Conservation (phyloP, 345 rosid genomes). For the Syzygium grande region DNA sequence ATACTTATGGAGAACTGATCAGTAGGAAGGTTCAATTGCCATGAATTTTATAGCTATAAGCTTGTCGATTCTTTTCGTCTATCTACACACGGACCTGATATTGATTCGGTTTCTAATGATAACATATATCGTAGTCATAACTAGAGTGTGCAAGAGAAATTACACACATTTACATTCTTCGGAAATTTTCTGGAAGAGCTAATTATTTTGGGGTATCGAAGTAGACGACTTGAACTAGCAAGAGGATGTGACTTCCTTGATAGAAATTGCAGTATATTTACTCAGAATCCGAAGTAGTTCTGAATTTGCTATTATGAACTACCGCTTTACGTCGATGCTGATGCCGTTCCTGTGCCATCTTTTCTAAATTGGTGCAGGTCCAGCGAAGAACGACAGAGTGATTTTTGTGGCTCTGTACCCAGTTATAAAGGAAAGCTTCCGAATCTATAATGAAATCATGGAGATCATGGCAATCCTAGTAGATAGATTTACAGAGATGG, state of each 20-base stretch:
- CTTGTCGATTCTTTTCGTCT: too few species aligned
- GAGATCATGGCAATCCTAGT: constrained; percentile 48
- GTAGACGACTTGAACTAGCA: background rate
- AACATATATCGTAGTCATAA: background rate
- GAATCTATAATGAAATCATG: constrained; percentile 53
- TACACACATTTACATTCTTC: background rate
- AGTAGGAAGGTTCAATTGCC: background rate
- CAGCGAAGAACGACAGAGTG: constrained; percentile 57
- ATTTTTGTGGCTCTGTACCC: constrained; percentile 71
- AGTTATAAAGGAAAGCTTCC: constrained; percentile 71
- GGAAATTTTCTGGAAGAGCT: background rate
- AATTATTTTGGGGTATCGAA: background rate
- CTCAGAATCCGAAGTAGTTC: background rate
- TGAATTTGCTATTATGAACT: background rate
- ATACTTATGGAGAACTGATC: background rate
- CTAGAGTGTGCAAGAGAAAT: background rate
- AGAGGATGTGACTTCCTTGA: background rate
- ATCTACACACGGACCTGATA: too few species aligned
- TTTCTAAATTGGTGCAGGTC: constrained; percentile 25
- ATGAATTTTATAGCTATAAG: too few species aligned
- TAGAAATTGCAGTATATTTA: background rate
- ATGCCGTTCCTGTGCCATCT: background rate
- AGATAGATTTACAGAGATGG: constrained; percentile 75
- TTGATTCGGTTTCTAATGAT: too few species aligned
- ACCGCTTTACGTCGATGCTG: background rate